Evolutionary conservation across 768 basidiomycete species (phyloP).

Genomic region (Suillus bovinus): DNA sequence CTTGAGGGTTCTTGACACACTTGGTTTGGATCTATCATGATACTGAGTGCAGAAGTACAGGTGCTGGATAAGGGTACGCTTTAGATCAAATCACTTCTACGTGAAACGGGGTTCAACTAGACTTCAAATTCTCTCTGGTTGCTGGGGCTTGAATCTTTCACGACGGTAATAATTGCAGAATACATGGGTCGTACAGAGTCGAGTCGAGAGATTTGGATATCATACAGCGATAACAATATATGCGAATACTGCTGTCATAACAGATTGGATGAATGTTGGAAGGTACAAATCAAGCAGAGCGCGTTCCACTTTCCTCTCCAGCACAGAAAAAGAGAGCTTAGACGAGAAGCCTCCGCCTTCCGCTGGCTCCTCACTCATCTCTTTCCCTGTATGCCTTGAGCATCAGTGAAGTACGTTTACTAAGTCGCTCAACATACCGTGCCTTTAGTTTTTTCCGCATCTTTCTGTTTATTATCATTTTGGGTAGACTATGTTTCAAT

Average conservation of each 20-base stretch:
- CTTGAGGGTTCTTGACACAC: too few relatives aligned
- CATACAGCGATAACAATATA: background rate
- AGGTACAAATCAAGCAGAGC: background rate
- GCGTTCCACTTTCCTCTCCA: background rate
- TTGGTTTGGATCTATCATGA: too few relatives aligned
- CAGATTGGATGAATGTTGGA: background rate
- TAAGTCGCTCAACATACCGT: background rate
- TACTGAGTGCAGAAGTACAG: too few relatives aligned
- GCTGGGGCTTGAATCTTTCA: slow-evolving; percentile 6
- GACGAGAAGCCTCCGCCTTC: too few relatives aligned
- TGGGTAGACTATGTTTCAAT: background rate
- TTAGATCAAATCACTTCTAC: background rate
- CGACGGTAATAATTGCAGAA: background rate
- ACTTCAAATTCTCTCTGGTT: background rate
- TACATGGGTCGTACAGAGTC: background rate
- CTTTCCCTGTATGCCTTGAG: background rate
- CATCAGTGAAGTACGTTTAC: background rate
- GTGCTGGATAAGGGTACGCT: too few relatives aligned
- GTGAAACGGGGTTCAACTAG: background rate
- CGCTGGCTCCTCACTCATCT: background rate
- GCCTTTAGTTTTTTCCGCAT: background rate
- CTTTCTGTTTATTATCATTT: background rate
- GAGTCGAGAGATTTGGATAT: background rate
- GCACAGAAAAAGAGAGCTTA: too few relatives aligned
- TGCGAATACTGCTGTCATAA: background rate